phyloP scores from a whole-genome alignment of 768 basidiomycete genomes.

The Jaapia argillacea region DNA sequence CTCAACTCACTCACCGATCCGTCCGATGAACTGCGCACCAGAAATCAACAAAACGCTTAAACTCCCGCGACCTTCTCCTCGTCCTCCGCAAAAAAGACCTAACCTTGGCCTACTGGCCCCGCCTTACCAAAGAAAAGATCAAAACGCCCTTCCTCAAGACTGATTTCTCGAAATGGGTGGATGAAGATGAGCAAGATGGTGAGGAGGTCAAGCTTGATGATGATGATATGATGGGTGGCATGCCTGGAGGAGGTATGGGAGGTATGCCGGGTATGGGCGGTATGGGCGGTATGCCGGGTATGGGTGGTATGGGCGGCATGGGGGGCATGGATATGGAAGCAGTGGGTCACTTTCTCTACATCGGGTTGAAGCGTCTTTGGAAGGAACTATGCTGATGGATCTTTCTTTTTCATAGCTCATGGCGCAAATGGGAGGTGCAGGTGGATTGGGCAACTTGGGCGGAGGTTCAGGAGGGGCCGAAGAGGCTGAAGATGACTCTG shows the following conservation, averaged over 20 bases:
- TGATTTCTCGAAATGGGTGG: slow-evolving; percentile 92
- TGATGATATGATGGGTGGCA: slow-evolving; percentile 27
- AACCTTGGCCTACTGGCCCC: slow-evolving; percentile 81
- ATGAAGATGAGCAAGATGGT: slow-evolving; percentile 93
- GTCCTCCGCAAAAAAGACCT: slow-evolving; percentile 75
- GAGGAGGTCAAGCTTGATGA: slow-evolving; percentile 32
- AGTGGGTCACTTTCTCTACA: slow-evolving; percentile 28
- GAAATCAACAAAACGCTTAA: slow-evolving; percentile 51
- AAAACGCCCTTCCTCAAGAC: slow-evolving; percentile 84
- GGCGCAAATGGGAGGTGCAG: slow-evolving; percentile 20
- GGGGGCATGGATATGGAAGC: slow-evolving; percentile 57
- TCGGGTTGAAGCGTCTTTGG: background rate
- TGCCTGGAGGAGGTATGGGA: slow-evolving; percentile 33
- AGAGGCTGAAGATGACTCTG: slow-evolving; percentile 34
- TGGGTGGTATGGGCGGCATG: slow-evolving; percentile 36
- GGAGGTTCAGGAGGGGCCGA: slow-evolving; percentile 17
- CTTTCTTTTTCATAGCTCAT: slow-evolving; percentile 23
- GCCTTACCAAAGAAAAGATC: slow-evolving; percentile 82
- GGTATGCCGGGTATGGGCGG: slow-evolving; percentile 40
- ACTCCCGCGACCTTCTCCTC: slow-evolving; percentile 55
- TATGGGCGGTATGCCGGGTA: slow-evolving; percentile 33
- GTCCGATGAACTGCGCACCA: slow-evolving; percentile 16
- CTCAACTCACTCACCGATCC: background rate
- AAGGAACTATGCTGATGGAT: background rate
- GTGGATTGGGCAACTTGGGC: no score